Conservation (phyloP, 202 grass and related monocot species). For the Panicum virgatum region DNA sequence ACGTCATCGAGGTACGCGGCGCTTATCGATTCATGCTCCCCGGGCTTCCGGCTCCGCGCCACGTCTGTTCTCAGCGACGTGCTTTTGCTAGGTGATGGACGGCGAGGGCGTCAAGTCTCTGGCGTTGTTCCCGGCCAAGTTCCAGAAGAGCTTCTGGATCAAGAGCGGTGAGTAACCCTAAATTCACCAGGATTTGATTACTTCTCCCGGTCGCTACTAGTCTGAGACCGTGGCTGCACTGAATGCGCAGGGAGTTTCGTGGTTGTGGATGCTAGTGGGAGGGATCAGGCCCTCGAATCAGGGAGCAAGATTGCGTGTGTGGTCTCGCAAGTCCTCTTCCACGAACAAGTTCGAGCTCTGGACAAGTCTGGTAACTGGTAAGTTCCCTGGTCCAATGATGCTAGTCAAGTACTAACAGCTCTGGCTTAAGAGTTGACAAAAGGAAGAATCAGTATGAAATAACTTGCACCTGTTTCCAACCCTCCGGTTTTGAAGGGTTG, state of each 20-base stretch:
- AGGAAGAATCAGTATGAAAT: neutral
- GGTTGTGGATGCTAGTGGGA: conserved; percentile 74
- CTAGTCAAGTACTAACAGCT: neutral
- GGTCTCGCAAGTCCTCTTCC: conserved; percentile 84
- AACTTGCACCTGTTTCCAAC: neutral
- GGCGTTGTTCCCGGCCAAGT: conserved; percentile 87
- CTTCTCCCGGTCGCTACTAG: neutral
- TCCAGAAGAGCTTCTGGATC: conserved; percentile 97
- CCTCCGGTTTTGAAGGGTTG: neutral
- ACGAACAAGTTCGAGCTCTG: conserved; percentile 63
- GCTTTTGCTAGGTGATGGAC: conserved; percentile 71
- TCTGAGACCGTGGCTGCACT: neutral
- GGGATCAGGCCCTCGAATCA: conserved; percentile 79
- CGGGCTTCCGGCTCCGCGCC: too few species aligned
- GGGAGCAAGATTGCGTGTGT: conserved; percentile 90
- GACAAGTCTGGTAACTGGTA: conserved; percentile 72
- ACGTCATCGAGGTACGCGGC: conserved; percentile 75
- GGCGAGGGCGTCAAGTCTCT: conserved; percentile 66
- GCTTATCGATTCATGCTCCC: neutral
- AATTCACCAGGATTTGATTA: neutral
- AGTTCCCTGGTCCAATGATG: neutral
- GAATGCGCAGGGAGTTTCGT: conserved; percentile 73
- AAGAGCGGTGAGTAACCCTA: conserved; percentile 62
- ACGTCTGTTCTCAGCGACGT: neutral
- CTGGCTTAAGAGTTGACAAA: neutral